phyloP scores from a whole-genome alignment of 192 early-diverging fungal species.

The Thamnidium elegans region DNA sequence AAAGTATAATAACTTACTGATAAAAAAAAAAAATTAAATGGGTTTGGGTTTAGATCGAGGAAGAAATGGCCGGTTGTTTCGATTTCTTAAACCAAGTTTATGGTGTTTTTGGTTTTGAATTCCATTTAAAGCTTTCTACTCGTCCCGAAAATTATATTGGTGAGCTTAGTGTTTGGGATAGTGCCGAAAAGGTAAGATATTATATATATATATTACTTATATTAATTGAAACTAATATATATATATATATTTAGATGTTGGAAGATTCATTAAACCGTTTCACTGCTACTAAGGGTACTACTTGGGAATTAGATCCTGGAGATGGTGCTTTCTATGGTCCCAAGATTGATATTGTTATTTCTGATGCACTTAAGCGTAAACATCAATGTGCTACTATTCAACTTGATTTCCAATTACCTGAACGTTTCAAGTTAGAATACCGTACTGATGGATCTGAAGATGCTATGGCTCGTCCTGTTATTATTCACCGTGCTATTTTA shows the following conservation, averaged over 20 bases:
- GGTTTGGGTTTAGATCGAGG: slow-evolving; percentile 57
- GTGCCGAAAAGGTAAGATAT: slow-evolving; percentile 70
- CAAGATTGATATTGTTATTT: slow-evolving; percentile 97
- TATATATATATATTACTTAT: background rate
- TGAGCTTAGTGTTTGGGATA: slow-evolving; percentile 86
- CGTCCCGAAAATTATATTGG: slow-evolving; percentile 96
- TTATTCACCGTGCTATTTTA: slow-evolving; percentile 97
- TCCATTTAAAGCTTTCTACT: slow-evolving; percentile 89
- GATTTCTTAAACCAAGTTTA: slow-evolving; percentile 91
- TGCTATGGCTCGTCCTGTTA: slow-evolving; percentile 76
- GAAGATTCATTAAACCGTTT: slow-evolving; percentile 75
- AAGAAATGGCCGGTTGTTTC: slow-evolving; percentile 81
- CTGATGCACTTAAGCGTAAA: slow-evolving; percentile 86
- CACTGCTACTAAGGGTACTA: slow-evolving; percentile 42
- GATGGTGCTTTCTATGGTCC: slow-evolving; percentile 99
- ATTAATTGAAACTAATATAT: background rate
- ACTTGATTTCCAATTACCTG: slow-evolving; percentile 96
- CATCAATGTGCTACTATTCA: slow-evolving; percentile 98
- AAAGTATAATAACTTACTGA: slow-evolving; percentile 20
- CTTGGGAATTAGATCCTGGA: slow-evolving; percentile 89
- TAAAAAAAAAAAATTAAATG: slow-evolving; percentile 12
- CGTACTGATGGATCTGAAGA: slow-evolving; percentile 64
- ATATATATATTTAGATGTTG: slow-evolving; percentile 47
- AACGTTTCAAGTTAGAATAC: slow-evolving; percentile 91
- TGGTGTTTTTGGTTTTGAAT: slow-evolving; percentile 92